These are phyloP conservation scores for Pseudogymnoascus sp. DNA, from an alignment of 2,329 filamentous ascomycete species.

Conservation along the genomic window DNA sequence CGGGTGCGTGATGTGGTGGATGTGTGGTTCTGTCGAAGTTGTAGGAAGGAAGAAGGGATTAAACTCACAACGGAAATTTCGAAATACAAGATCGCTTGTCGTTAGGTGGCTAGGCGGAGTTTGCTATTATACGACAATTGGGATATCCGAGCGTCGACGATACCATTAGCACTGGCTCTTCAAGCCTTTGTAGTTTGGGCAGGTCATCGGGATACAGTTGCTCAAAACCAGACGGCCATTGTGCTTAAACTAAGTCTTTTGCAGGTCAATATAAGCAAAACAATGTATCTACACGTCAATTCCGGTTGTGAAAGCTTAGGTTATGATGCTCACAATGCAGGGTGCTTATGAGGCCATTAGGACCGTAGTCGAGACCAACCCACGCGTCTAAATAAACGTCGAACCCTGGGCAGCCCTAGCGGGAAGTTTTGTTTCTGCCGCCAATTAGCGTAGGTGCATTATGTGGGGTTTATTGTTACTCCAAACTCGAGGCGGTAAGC, in stretches of 20 bases:
- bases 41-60: not conserved
- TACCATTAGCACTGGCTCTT: not conserved
- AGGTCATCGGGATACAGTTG: not conserved
- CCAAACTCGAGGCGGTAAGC: not conserved
- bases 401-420: not conserved
- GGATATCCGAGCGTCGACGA: not conserved
- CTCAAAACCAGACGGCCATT: not conserved
- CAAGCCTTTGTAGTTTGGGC: not conserved
- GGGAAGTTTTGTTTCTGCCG: not conserved
- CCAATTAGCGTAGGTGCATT: not conserved
- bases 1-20: not conserved
- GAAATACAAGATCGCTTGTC: not conserved
- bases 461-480: not conserved
- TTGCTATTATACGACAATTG: not conserved
- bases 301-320: not conserved
- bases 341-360: not conserved
- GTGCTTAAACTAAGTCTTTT: not conserved
- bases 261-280: not conserved
- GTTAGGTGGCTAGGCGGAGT: not conserved
- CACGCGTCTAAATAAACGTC: not conserved
- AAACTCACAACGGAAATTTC: not conserved
- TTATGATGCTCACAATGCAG: slow-evolving; percentile 1
- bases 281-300: not conserved
- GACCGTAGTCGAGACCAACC: not conserved
- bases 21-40: not conserved